Evolutionary conservation across 73 alveolate species (phyloP).

Genomic region (Tetrahymena malaccensis): DNA sequence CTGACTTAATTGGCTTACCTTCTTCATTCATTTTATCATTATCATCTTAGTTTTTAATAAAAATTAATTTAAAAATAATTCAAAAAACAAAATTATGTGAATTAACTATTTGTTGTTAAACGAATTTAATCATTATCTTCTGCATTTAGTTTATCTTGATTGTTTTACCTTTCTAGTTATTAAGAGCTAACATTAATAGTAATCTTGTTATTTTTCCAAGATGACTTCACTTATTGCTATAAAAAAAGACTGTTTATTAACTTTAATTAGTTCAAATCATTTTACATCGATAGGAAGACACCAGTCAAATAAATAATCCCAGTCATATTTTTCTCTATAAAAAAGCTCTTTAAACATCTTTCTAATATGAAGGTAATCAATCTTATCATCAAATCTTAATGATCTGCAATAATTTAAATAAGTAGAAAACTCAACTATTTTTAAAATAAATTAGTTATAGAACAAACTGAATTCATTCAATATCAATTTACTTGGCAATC

Average conservation of each 20-base stretch:
- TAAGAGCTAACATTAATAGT: neutral
- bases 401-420: conserved; percentile 50
- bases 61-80: neutral
- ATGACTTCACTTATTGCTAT: neutral
- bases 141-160: neutral
- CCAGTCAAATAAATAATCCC: conserved; percentile 61
- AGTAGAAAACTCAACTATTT: conserved; percentile 45
- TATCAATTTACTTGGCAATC: conserved; percentile 50
- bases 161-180: neutral
- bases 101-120: neutral
- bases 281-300: neutral
- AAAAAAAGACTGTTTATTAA: neutral
- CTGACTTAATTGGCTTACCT: neutral
- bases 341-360: conserved; percentile 32
- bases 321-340: conserved; percentile 44
- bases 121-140: neutral
- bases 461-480: neutral
- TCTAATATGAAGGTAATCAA: conserved; percentile 53
- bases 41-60: neutral
- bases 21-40: neutral
- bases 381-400: conserved; percentile 57
- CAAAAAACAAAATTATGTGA: neutral
- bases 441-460: neutral
- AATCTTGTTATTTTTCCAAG: neutral
- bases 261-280: neutral